Base-by-base conservation (phyloP, 2,329 filamentous ascomycete genomes). In the Acephala macrosclerotiorum region DNA sequence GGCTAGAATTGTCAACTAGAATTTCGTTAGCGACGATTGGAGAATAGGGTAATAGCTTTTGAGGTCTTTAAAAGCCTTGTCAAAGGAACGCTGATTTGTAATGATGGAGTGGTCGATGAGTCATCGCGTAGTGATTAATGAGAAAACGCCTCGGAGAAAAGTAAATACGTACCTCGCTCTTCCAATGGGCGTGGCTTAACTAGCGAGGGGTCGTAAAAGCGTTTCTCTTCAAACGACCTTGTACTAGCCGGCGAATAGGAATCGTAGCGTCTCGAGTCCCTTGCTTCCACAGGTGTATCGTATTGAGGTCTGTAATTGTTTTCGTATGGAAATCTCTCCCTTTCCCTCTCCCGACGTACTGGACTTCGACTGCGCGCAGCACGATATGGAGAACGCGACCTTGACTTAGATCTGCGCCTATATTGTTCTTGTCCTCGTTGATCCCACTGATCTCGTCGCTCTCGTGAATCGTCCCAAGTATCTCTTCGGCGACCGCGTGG, bases 71-170 rank as follows among this genome's bases (percentile, higher is more conserved):
- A 20, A 49, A 26, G 6, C 20, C n/a, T n/a, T n/a, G n/a, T 47
- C 16, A 47, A 47, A n/a, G 42, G 18, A n/a, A n/a, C 12, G 8
- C 20, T 47, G 42, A 22, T 49, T 49, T 49, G 45, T 53, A 53
- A 29, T 53, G 49, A 53, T 53, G 25, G 49, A 49, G 49, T 25
- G 49, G 49, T 33, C 9, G 49, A 53, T 53, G 49, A 53, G 49
- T 53, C 49, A 53, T 53, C 49, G 18, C 6, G 49, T 25, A 26
- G 49, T 11, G 4, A 18, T 8, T 53, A 26, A 11, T 51, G 18
- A 45, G 8, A 45, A 20, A 18, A 11, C 25, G 11, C 18, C 18
- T 7, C 9, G 22, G 14, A 53, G 14, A 29, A 3, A 18, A 29
- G 12, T 51, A 26, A 6, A 18, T 53, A 33, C 49, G 18, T 9